Evolutionary conservation across 2,329 filamentous ascomycete species (phyloP).

Genomic region (Exophiala viscosa): DNA sequence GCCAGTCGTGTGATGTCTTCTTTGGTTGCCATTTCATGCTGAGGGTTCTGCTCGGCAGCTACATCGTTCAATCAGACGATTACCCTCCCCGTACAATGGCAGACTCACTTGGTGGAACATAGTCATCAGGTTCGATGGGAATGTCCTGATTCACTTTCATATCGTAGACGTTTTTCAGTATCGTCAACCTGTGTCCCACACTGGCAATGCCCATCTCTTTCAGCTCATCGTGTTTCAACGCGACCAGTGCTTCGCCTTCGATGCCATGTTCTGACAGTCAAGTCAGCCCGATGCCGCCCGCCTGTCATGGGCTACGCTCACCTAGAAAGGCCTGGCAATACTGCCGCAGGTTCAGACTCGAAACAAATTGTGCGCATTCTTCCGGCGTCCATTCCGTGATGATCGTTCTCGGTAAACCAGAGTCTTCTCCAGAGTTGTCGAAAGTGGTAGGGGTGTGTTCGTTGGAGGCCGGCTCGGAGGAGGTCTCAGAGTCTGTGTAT

Average conservation of each 20-base stretch:
- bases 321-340: constrained; percentile 81
- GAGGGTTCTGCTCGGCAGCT: constrained; percentile 86
- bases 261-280: constrained; percentile 78
- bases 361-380: constrained; percentile 86
- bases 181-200: constrained; percentile 89
- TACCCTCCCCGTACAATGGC: neutral
- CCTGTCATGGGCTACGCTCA: constrained; percentile 45
- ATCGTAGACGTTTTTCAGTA: constrained; percentile 94
- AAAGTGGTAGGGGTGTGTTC: constrained; percentile 63
- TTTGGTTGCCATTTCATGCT: constrained; percentile 81
- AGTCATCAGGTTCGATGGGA: constrained; percentile 86
- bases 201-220: constrained; percentile 92
- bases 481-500: constrained; percentile 57
- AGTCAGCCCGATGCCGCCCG: constrained; percentile 11
- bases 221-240: constrained; percentile 84
- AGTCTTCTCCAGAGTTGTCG: constrained; percentile 50
- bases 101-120: constrained; percentile 82
- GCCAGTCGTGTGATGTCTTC: constrained; percentile 91
- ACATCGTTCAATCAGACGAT: constrained; percentile 17
- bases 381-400: constrained; percentile 67
- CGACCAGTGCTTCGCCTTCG: constrained; percentile 83
- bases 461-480: constrained; percentile 56
- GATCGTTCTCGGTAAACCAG: constrained; percentile 52
- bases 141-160: constrained; percentile 92
- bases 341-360: constrained; percentile 72